Percentiles rank a stretch among this genome's conserved stretches.
These are phyloP conservation scores for Botryotinia narcissicola DNA, from an alignment of 2,329 filamentous ascomycete species.

Conservation along the genomic window DNA sequence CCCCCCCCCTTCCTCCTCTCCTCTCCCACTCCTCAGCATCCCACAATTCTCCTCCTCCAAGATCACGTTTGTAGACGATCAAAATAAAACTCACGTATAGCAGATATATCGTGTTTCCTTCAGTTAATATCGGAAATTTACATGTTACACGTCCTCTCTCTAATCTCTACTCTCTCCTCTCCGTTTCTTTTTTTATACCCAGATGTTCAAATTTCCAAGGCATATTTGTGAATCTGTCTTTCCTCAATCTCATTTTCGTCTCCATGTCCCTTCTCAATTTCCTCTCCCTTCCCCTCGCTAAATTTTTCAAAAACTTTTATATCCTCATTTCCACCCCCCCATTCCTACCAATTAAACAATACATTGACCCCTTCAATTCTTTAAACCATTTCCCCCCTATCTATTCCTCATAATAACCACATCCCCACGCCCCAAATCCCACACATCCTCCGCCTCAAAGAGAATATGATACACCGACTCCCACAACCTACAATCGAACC, in stretches of 20 bases:
- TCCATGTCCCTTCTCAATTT: too few relatives aligned
- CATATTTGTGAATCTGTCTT: not conserved
- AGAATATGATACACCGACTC: not conserved
- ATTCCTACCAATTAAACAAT: not conserved
- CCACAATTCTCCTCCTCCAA: too few relatives aligned
- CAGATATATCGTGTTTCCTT: rapidly evolving
- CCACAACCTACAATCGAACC: not conserved
- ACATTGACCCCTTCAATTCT: not conserved
- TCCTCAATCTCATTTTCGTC: not conserved
- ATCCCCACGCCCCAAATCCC: not conserved
- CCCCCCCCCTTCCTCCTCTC: too few relatives aligned
- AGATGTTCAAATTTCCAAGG: too few relatives aligned
- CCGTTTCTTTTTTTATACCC: not conserved
- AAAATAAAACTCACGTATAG: not conserved
- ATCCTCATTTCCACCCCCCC: not conserved
- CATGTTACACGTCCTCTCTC: not conserved
- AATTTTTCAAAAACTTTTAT: not conserved
- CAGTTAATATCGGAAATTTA: not conserved
- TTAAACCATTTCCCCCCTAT: rapidly evolving
- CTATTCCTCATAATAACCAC: not conserved
- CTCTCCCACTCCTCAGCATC: too few relatives aligned
- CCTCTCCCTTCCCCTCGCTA: not conserved
- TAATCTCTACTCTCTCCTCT: not conserved
- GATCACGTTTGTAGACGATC: not conserved
- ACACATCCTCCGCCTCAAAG: not conserved